Conservation (phyloP, 2,329 filamentous ascomycete species). For the Lecanosticta acicola region DNA sequence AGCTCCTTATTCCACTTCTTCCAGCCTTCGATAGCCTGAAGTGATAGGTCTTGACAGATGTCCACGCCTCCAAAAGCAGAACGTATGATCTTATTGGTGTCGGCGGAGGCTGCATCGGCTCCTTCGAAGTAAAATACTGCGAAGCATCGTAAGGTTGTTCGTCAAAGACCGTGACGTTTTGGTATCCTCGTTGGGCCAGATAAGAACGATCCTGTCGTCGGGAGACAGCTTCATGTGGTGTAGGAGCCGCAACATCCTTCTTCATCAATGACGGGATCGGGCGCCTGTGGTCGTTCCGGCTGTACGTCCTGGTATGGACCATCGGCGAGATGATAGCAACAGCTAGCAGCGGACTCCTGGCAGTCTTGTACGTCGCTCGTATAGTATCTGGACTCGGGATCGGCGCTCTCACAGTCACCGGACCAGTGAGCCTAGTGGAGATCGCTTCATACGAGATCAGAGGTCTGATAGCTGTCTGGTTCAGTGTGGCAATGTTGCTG, state of each 20-base stretch:
- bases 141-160: slow-evolving; percentile 8
- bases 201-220: slow-evolving; percentile 12
- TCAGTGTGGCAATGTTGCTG: slow-evolving; percentile 35
- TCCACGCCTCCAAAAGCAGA: slow-evolving; percentile 15
- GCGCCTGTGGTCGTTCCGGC: slow-evolving; percentile 37
- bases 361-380: slow-evolving; percentile 34
- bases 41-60: slow-evolving; percentile 17
- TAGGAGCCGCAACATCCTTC: slow-evolving; percentile 34
- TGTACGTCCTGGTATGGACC: slow-evolving; percentile 36
- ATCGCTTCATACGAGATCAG: slow-evolving; percentile 39
- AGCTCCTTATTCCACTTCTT: slow-evolving; percentile 28
- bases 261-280: slow-evolving; percentile 40
- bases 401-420: slow-evolving; percentile 36
- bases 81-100: slow-evolving; percentile 22
- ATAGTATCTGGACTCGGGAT: slow-evolving; percentile 38
- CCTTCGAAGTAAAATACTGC: slow-evolving; percentile 14
- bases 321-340: slow-evolving; percentile 34
- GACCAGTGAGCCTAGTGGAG: slow-evolving; percentile 38
- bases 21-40: slow-evolving; percentile 24
- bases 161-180: slow-evolving; percentile 13
- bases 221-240: slow-evolving; percentile 25
- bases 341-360: slow-evolving; percentile 20
- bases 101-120: slow-evolving; percentile 16
- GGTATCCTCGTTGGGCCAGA: slow-evolving; percentile 13
- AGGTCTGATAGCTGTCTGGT: slow-evolving; percentile 37